phyloP scores from a whole-genome alignment of 345 rosid genomes.

The Zanthoxylum bungeanum region DNA sequence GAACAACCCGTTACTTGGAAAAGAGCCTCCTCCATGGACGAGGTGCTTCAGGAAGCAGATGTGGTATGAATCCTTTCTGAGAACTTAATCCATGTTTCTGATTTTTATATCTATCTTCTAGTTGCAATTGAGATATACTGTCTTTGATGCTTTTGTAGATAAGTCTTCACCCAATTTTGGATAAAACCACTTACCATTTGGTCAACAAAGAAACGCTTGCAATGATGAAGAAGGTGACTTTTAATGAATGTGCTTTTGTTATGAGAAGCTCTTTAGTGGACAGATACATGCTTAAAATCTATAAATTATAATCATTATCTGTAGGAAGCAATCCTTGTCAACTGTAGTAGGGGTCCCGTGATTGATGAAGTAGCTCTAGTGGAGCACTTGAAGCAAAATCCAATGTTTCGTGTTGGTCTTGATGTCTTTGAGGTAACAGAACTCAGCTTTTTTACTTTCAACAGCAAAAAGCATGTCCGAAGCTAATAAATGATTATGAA shows the following conservation, averaged over 20 bases:
- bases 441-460: neutral
- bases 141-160: slow-evolving; percentile 45
- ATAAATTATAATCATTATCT: neutral
- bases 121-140: neutral
- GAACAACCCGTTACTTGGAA: slow-evolving; percentile 88
- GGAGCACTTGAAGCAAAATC: slow-evolving; percentile 79
- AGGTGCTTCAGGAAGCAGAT: slow-evolving; percentile 87
- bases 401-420: slow-evolving; percentile 96
- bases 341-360: slow-evolving; percentile 96
- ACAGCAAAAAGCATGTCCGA: neutral
- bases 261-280: neutral
- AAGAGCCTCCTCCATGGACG: slow-evolving; percentile 87
- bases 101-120: neutral
- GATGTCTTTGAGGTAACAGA: slow-evolving; percentile 87
- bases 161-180: slow-evolving; percentile 94
- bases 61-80: slow-evolving; percentile 44
- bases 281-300: neutral
- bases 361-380: slow-evolving; percentile 92
- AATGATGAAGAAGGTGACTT: slow-evolving; percentile 81
- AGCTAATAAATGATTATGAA: neutral
- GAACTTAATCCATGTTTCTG: neutral
- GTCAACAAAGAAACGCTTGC: slow-evolving; percentile 92
- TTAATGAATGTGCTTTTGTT: neutral
- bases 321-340: slow-evolving; percentile 92
- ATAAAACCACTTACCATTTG: slow-evolving; percentile 93